These are phyloP conservation scores for Pythium biforme DNA, from an alignment of 352 stramenopile genomes.

Conservation along the genomic window DNA sequence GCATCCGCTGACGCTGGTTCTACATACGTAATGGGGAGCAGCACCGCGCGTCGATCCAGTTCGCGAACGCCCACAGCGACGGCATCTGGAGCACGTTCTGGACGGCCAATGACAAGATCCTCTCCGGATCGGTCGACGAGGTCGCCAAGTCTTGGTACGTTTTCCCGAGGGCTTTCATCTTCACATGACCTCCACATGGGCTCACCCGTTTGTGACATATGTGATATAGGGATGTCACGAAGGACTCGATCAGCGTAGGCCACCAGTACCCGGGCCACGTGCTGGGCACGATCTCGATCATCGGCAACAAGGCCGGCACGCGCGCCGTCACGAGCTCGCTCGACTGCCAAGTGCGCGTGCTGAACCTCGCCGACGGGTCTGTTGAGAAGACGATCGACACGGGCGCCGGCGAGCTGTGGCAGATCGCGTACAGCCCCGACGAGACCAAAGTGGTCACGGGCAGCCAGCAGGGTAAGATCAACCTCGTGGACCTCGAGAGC, in stretches of 20 bases:
- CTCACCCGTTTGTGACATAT: no score
- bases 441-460: constrained; percentile 80
- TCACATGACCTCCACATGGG: no score
- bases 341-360: constrained; percentile 80
- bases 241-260: constrained; percentile 67
- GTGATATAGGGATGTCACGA: constrained; percentile 53
- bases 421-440: constrained; percentile 81
- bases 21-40: constrained; percentile 16
- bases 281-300: constrained; percentile 82
- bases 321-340: constrained; percentile 79
- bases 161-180: no score
- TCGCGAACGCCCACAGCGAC: constrained; percentile 82
- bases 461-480: constrained; percentile 87
- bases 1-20: no score
- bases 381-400: constrained; percentile 87
- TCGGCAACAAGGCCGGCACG: constrained; percentile 77
- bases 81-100: constrained; percentile 89
- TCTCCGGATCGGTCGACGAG: constrained; percentile 87
- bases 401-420: constrained; percentile 86
- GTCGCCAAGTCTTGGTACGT: constrained; percentile 80
- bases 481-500: constrained; percentile 78
- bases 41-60: constrained; percentile 82
- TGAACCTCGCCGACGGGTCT: constrained; percentile 66
- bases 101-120: constrained; percentile 86
- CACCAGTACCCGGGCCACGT: constrained; percentile 85